Conservation (phyloP, 345 rosid genomes). For the sweet orange (Citrus sinensis) region DNA sequence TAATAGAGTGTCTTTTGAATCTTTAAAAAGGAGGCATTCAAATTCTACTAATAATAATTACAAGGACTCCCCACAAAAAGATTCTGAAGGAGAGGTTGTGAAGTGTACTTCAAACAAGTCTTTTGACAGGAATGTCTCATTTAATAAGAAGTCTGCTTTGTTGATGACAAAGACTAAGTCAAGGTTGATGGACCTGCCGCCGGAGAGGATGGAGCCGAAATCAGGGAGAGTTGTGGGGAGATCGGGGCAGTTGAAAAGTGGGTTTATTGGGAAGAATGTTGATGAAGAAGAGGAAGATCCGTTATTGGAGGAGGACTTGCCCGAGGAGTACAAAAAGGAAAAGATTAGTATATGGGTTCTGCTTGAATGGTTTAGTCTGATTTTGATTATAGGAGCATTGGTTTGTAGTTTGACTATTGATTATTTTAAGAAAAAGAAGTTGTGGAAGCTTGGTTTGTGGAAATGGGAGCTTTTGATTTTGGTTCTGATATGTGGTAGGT, state of each 20-base stretch:
- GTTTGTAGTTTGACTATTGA: slow-evolving; percentile 49
- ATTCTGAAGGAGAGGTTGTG: slow-evolving; percentile 40
- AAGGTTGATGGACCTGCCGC: slow-evolving; percentile 67
- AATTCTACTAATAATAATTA: not conserved
- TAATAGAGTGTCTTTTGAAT: slow-evolving; percentile 34
- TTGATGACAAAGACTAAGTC: slow-evolving; percentile 54
- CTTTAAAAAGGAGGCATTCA: slow-evolving; percentile 2
- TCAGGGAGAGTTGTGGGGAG: slow-evolving; percentile 35
- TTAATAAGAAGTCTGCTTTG: slow-evolving; percentile 25
- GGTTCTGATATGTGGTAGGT: slow-evolving; percentile 77
- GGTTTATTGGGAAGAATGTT: slow-evolving; percentile 33
- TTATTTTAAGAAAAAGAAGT: slow-evolving; percentile 22
- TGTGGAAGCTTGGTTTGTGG: slow-evolving; percentile 68
- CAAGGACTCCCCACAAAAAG: slow-evolving; percentile 29
- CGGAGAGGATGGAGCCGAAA: slow-evolving; percentile 28
- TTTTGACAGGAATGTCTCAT: slow-evolving; percentile 31
- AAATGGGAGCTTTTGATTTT: slow-evolving; percentile 83
- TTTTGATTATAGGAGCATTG: slow-evolving; percentile 54
- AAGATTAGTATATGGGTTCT: slow-evolving; percentile 38
- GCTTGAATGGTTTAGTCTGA: slow-evolving; percentile 66
- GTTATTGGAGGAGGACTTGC: slow-evolving; percentile 67
- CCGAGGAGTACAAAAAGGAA: slow-evolving; percentile 58
- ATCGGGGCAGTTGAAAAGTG: slow-evolving; percentile 47
- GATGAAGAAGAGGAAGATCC: slow-evolving; percentile 79
- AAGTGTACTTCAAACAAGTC: slow-evolving; percentile 55